Conservation (phyloP, 2,329 filamentous ascomycete genomes). For the Phoma sp. region DNA sequence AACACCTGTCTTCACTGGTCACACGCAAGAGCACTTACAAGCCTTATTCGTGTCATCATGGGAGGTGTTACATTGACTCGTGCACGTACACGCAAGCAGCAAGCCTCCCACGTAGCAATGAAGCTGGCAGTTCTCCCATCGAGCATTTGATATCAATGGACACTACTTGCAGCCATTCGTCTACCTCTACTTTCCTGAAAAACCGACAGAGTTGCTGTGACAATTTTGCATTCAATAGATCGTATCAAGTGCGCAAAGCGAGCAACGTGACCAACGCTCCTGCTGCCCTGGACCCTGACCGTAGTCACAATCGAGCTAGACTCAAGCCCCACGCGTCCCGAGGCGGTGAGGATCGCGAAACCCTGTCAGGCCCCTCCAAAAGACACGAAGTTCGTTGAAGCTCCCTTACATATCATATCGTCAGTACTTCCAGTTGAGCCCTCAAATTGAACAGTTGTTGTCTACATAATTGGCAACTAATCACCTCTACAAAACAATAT, state of each 20-base stretch:
- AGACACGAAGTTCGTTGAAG: conserved; percentile 17
- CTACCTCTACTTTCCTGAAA: not conserved
- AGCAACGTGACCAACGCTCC: conserved; percentile 2
- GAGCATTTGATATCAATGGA: not conserved
- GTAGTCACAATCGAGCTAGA: conserved; percentile 18
- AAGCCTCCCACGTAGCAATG: not conserved
- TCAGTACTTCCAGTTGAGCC: not conserved
- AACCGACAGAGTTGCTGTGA: not conserved
- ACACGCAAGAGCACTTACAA: not conserved
- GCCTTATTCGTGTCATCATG: not conserved
- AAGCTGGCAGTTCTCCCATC: not conserved
- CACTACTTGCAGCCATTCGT: too few species aligned
- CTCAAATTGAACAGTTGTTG: not conserved
- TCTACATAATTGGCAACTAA: not conserved
- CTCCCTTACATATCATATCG: conserved; percentile 17
- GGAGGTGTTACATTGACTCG: not conserved
- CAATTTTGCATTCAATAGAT: too few species aligned
- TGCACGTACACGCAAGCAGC: not conserved
- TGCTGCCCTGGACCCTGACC: conserved; percentile 14
- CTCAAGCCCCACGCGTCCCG: conserved; percentile 26
- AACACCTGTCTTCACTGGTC: not conserved
- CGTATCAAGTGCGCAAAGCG: not conserved
- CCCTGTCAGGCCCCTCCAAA: conserved; percentile 32
- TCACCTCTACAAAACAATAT: not conserved
- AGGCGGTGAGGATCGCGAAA: conserved; percentile 30